phyloP scores from a whole-genome alignment of 1,284 basidiomycete species.

The Rhodotorula mucilaginosa region DNA sequence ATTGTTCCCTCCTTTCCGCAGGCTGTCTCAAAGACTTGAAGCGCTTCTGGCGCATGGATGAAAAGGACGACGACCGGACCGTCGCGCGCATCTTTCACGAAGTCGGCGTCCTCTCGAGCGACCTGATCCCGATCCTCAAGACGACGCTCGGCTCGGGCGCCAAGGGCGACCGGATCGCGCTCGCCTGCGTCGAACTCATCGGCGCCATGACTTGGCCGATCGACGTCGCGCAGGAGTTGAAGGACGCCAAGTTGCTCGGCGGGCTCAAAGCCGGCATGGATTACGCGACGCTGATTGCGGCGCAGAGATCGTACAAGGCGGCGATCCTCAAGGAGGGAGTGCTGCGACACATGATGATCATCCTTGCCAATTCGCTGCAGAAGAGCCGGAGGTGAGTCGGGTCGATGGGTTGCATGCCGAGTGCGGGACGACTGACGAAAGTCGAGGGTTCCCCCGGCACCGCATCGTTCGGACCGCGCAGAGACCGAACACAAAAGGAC shows the following conservation, averaged over 20 bases:
- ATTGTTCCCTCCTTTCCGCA: neutral
- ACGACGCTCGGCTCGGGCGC: conserved; percentile 61
- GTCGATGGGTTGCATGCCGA: no score
- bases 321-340: conserved; percentile 42
- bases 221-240: conserved; percentile 83
- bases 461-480: conserved; percentile 24
- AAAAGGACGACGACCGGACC: conserved; percentile 88
- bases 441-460: no score
- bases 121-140: conserved; percentile 78
- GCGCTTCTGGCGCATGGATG: conserved; percentile 89
- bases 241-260: conserved; percentile 66
- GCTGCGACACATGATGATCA: conserved; percentile 48
- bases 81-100: conserved; percentile 87
- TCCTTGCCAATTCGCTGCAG: conserved; percentile 47
- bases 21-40: conserved; percentile 90
- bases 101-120: conserved; percentile 74
- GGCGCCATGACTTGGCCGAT: conserved; percentile 97
- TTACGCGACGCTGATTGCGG: conserved; percentile 74
- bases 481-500: conserved; percentile 71
- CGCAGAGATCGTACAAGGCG: conserved; percentile 83
- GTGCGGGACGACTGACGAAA: neutral
- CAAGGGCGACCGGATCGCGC: conserved; percentile 66
- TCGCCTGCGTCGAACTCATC: conserved; percentile 80
- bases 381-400: conserved; percentile 47
- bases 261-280: conserved; percentile 60